Conservation (phyloP, 2,329 filamentous ascomycete genomes). For the Ophiosphaerella korrae region DNA sequence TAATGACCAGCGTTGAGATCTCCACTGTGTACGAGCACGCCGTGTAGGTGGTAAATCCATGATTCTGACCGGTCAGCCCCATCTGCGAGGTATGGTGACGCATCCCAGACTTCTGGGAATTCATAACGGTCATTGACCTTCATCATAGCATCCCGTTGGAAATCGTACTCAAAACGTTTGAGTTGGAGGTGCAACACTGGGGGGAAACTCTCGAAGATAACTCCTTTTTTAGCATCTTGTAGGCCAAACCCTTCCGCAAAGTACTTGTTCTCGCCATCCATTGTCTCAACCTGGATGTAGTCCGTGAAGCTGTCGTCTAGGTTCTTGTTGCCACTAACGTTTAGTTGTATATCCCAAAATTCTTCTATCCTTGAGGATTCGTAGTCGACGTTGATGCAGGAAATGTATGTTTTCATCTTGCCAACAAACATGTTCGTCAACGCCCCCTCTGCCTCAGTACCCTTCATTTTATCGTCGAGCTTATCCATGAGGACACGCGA, state of each 20-base stretch:
- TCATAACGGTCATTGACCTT: conserved; percentile 96
- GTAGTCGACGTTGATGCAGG: conserved; percentile 97
- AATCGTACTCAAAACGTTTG: conserved; percentile 97
- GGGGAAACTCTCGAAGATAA: conserved; percentile 95
- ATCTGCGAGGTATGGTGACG: conserved; percentile 83
- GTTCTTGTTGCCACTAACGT: conserved; percentile 91
- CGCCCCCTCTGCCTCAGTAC: conserved; percentile 86
- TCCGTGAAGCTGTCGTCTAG: conserved; percentile 94
- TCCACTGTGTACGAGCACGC: conserved; percentile 93
- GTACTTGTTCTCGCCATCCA: conserved; percentile 98
- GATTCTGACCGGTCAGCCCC: conserved; percentile 86
- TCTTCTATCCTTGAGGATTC: conserved; percentile 95
- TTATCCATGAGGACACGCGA: conserved; percentile 97
- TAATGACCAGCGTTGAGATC: conserved; percentile 98
- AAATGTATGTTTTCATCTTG: conserved; percentile 98
- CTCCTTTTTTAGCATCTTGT: conserved; percentile 96
- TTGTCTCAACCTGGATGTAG: conserved; percentile 94
- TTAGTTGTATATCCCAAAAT: conserved; percentile 98
- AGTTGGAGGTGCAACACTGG: conserved; percentile 93
- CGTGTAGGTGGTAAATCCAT: conserved; percentile 91
- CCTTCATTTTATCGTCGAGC: conserved; percentile 98
- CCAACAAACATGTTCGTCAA: conserved; percentile 91
- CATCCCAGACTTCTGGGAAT: conserved; percentile 83
- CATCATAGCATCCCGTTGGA: conserved; percentile 96
- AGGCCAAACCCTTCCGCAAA: conserved; percentile 89